Evolutionary conservation across 768 basidiomycete species (phyloP).

Genomic region (Lactarius evosmus): DNA sequence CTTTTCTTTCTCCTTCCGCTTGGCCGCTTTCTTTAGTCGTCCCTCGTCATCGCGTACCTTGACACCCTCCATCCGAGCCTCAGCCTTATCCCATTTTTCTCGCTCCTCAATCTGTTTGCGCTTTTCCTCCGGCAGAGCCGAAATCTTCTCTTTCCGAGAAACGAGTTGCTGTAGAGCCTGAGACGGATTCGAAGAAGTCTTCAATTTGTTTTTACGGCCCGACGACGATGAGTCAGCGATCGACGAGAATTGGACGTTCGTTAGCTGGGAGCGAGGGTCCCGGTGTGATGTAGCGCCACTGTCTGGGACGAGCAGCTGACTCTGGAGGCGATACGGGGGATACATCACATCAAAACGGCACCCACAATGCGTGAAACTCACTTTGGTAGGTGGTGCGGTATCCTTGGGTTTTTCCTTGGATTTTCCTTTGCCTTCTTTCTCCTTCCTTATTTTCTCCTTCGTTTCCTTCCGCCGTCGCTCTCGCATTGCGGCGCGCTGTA

Average conservation of each 20-base stretch:
- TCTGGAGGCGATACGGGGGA: constrained; percentile 39
- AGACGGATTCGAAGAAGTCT: constrained; percentile 74
- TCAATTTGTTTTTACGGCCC: constrained; percentile 49
- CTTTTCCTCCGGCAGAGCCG: constrained; percentile 76
- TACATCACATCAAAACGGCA: neutral
- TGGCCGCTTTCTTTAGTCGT: constrained; percentile 87
- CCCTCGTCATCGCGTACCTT: constrained; percentile 88
- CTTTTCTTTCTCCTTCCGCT: constrained; percentile 91
- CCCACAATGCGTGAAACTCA: constrained; percentile 31
- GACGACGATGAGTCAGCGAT: constrained; percentile 47
- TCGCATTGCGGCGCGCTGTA: constrained; percentile 74
- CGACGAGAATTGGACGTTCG: constrained; percentile 71
- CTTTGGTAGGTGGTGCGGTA: constrained; percentile 53
- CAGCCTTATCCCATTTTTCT: constrained; percentile 89
- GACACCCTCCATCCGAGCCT: constrained; percentile 80
- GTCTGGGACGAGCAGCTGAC: constrained; percentile 71
- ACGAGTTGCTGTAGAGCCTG: constrained; percentile 82
- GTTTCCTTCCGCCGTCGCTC: constrained; percentile 85
- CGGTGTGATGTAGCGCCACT: constrained; percentile 29
- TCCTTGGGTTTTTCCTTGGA: constrained; percentile 43
- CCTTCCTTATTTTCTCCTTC: constrained; percentile 71
- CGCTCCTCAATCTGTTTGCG: constrained; percentile 75
- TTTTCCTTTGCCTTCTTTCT: constrained; percentile 52
- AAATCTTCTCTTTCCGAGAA: constrained; percentile 73
- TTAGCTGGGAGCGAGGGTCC: constrained; percentile 36